Base-by-base conservation (phyloP, 169 alveolate genomes). In the Plasmodium reichenowi region DNA sequence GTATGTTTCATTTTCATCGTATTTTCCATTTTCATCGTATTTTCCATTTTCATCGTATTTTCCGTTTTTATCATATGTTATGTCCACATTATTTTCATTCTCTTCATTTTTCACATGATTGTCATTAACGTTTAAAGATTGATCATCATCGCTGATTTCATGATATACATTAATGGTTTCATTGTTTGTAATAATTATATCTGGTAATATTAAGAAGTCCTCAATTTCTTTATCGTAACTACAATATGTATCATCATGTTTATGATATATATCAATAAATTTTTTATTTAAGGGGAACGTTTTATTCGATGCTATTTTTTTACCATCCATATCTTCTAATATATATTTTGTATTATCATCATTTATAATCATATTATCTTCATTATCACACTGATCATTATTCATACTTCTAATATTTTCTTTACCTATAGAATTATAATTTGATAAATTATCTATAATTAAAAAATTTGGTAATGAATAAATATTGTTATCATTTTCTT, bases 151-250 rank as follows among this genome's bases (percentile, higher is more conserved):
- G 7, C 15, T 56, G 0, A 56, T 56, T n/a, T 15, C 20, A 5
- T 32, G 45, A 32, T 5, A 1, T 0, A 32, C 8, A 22, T 56
- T 56, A 22, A 56, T 56, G 22, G 22, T 64, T 24, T 22, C 52
- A 50, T 70, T 12, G 22, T 70, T 43, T 47, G 58, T 48, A 17
- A 47, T 29, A 17, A 63, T 8, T 8, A 15, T 15, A n/a, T 80
- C 78, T 1, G 78, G 59, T 3, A 80, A 52, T 38, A 80, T 80
- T 45, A 80, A 26, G 45, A 80, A 80, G 32, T 80, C 90, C 12
- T 80, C 90, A 5, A 80, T 80, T 26, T 80, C 90, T 50, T 80
- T 80, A 32, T 80, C 26, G 24, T 52, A 72, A 59, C 67, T 67
- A 20, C 54, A 67, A 32, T 80, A 80, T 4, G 83, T 9, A 59